A percentile compares a stretch with the other conserved stretches of the same genome.
Evolutionary conservation across 1,139 yeast genomes (phyloP).

Genomic region (Hyphopichia pseudoburtonii): DNA sequence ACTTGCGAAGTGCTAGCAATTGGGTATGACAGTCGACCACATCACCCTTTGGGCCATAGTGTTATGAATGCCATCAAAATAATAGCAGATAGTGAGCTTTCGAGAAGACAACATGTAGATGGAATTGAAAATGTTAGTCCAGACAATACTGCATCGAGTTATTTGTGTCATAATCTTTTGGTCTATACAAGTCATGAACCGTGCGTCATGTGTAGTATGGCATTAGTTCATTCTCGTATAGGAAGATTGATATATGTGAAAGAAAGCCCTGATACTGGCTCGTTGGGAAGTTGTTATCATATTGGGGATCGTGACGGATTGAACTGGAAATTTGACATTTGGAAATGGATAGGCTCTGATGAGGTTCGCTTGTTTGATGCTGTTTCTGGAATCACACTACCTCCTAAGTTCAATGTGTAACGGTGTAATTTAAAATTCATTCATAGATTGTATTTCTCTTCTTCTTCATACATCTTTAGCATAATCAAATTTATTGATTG

Average conservation of each 20-base stretch:
- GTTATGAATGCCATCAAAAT: slow-evolving; percentile 67
- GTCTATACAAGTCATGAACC: slow-evolving; percentile 95
- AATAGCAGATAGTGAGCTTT: slow-evolving; percentile 53
- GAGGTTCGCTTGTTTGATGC: slow-evolving; percentile 15
- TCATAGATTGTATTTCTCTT: no score
- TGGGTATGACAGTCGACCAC: slow-evolving; percentile 19
- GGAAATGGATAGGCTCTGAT: slow-evolving; percentile 55
- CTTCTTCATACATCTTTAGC: no score
- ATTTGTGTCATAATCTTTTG: slow-evolving; percentile 73
- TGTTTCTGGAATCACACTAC: background rate
- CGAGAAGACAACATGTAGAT: slow-evolving; percentile 21
- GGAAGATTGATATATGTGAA: slow-evolving; percentile 63
- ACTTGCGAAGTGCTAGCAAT: slow-evolving; percentile 18
- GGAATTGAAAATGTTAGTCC: no score
- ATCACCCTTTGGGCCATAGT: slow-evolving; percentile 65
- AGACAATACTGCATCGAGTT: slow-evolving; percentile 28
- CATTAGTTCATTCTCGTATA: slow-evolving; percentile 86
- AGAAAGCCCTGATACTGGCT: slow-evolving; percentile 35
- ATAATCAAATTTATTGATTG: no score
- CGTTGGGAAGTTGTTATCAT: slow-evolving; percentile 67
- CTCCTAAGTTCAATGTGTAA: slow-evolving; percentile 1
- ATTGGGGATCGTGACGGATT: slow-evolving; percentile 70
- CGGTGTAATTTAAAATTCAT: no score
- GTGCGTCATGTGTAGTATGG: slow-evolving; percentile 97
- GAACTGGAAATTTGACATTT: slow-evolving; percentile 80